Conservation (phyloP, 176 grass and related monocot genomes). For the Musa troglodytarum region DNA sequence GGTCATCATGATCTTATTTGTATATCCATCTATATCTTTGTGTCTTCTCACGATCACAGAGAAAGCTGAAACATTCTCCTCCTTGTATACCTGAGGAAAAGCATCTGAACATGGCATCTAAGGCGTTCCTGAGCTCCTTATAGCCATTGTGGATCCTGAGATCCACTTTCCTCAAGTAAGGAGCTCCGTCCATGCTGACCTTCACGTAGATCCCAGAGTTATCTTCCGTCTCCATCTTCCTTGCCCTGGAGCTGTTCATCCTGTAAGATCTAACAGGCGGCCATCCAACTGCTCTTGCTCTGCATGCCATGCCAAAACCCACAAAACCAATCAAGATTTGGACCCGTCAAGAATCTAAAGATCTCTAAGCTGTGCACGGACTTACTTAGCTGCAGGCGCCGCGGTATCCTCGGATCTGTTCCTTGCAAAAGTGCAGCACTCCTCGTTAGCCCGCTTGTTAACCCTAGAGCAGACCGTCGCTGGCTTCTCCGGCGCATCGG, state of each 20-base stretch:
- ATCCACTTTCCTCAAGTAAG: conserved; percentile 1
- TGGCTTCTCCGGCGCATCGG: neutral
- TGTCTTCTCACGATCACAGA: too few relatives aligned
- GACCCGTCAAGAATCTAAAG: neutral
- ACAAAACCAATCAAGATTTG: neutral
- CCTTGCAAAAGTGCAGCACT: neutral
- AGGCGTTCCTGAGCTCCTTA: neutral
- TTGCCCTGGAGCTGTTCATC: neutral
- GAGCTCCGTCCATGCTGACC: neutral
- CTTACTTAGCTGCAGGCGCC: neutral
- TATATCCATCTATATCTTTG: too few relatives aligned
- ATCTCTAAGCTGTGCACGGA: neutral
- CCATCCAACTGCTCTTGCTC: neutral
- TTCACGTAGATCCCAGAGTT: neutral
- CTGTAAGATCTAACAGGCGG: neutral
- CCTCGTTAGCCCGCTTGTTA: neutral
- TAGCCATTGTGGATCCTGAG: neutral
- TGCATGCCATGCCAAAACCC: neutral
- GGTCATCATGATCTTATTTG: too few relatives aligned
- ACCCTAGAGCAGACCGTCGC: neutral
- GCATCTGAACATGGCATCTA: neutral
- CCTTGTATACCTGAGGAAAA: neutral
- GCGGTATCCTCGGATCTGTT: neutral
- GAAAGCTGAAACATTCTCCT: neutral
- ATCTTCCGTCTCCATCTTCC: neutral